Evolutionary conservation across 257 asterid species (phyloP), one percentile per base, ranked within the genome.

Genomic region (Prunella vulgaris): DNA sequence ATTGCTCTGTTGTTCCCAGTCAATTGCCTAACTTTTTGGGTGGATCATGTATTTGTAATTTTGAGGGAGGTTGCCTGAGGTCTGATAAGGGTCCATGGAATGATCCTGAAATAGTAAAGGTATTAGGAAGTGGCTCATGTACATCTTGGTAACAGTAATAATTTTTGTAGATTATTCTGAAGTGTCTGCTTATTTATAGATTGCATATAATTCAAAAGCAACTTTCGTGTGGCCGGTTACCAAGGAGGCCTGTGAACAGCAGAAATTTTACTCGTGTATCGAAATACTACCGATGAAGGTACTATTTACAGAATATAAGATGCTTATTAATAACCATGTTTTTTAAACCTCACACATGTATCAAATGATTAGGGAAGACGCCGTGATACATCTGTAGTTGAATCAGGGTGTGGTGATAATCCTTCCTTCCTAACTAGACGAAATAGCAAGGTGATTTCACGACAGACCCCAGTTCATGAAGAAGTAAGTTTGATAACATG

Each of bases 1-100:
- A 49, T 63, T 57, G n/a, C 61, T 78, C 73, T 72, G 75, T 61
- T 69, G 49, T 66, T 69, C 59, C 66, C 84, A 93, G 98, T 83
- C 96, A 93, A 80, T 76, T 93, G 84, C 97, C 98, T 3, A 88
- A 93, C 71, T 88, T 93, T 78, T 77, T 93, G 80, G 98, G 98
- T 44, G 98, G 97, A 64, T 82, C 96, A 30, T 93, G 98, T 83
- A 69, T 84, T 24, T 93, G 98, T 78, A 73, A 82, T 66, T 79
- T 72, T 28, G 96, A 93, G 76, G 96, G 96, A 76, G 97, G 97
- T 72, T 93, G 98, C 81, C 88, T 93, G 73, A 84, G 87, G 81
- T 88, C 98, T 30, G 85, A 82, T 77, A 85, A 84, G 83, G 98
- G 98, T 64, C 98, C 98, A 27, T 93, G 98, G 98, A 88, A 74